Base-by-base conservation (phyloP, 495 filamentous ascomycete species). In the Xylona heveae region DNA sequence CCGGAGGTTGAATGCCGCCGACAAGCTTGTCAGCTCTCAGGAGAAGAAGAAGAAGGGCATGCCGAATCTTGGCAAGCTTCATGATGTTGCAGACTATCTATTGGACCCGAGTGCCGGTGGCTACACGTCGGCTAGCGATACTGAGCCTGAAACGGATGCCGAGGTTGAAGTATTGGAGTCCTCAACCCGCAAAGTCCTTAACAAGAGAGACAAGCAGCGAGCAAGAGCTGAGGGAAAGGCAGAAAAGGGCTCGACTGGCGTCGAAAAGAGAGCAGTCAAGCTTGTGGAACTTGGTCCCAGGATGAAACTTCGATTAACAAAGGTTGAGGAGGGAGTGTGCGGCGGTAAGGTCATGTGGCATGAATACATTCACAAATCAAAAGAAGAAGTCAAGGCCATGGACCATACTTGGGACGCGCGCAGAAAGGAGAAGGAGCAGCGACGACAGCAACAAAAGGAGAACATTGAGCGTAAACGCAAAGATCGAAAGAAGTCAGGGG, bases 341-440 rank as follows among this genome's bases (percentile, higher is more conserved):
- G 65, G 68, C 20, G 88, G 88, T 24, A 84, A 80, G 53, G 65
- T 93, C 21, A 78, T 99, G 76, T 95, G 90, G 88, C 90, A 99
- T 53, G 82, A 93, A 44, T 88, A 74, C 43, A 64, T 93, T 34
- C 63, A 65, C 42, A 99, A 95, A 61, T 71, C 73, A 1, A 68
- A 66, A 40, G 58, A 68, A 23, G 88, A 95, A 46, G 54, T 79
- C 26, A 66, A 67, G 47, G 63, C 69, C 33, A 50, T 92, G 43
- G 81, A 95, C 42, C 57, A 70, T 55, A 64, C 64, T 43, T 93
- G 88, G 81, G 74, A 79, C 34, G 46, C 66, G 45, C 66, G 68
- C 46, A 66, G 66, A 38, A 71, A 72, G 47, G 77, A 84, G 52
- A 91, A 84, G 52, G 81, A 83, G 31, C 65, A 66, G 41, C 82